Conservation (phyloP, 2,329 filamentous ascomycete genomes). For the Fusarium sp. region DNA sequence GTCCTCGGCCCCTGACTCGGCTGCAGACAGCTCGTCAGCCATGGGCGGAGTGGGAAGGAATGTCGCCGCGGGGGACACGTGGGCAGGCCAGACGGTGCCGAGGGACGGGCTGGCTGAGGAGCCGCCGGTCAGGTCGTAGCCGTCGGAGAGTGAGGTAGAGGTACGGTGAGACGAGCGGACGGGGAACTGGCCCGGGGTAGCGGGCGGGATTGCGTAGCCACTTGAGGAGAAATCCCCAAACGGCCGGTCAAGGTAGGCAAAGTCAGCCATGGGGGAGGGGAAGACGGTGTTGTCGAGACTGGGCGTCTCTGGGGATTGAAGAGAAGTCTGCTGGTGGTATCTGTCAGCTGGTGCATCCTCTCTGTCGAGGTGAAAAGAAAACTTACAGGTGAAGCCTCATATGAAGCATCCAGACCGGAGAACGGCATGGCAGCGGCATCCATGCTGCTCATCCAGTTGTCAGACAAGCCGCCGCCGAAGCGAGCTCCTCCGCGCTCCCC, state of each 20-base stretch:
- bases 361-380: not conserved
- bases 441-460: constrained; percentile 38
- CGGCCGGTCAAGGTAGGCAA: constrained; percentile 39
- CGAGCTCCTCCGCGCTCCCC: constrained; percentile 19
- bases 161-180: constrained; percentile 29
- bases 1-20: constrained; percentile 30
- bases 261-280: constrained; percentile 38
- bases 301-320: constrained; percentile 40
- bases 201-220: constrained; percentile 28
- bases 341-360: constrained; percentile 1
- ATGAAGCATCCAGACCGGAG: constrained; percentile 31
- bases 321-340: constrained; percentile 25
- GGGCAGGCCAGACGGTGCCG: constrained; percentile 36
- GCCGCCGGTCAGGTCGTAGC: constrained; percentile 34
- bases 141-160: constrained; percentile 32
- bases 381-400: constrained; percentile 40
- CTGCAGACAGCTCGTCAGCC: constrained; percentile 39
- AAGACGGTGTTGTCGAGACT: constrained; percentile 43
- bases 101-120: constrained; percentile 27
- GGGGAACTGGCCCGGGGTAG: constrained; percentile 36
- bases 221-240: constrained; percentile 40
- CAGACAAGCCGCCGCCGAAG: constrained; percentile 20
- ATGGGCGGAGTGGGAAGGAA: constrained; percentile 43
- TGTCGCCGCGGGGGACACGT: constrained; percentile 37
- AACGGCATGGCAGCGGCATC: constrained; percentile 38